phyloP scores from a whole-genome alignment of 1,284 basidiomycete genomes.

The Marasmius oreades region DNA sequence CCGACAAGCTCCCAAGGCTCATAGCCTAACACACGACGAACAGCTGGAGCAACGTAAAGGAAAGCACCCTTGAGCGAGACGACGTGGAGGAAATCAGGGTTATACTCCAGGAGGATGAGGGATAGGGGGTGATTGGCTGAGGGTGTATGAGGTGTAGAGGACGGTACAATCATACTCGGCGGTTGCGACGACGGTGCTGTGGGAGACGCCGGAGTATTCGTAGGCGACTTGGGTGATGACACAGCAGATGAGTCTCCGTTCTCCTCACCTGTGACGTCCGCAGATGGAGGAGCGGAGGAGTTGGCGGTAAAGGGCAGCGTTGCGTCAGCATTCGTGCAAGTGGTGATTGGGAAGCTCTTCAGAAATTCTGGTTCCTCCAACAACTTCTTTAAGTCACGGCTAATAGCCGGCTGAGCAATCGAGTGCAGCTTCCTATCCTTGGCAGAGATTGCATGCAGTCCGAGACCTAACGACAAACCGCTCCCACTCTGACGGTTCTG shows the following conservation, averaged over 20 bases:
- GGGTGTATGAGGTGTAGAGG: slow-evolving; percentile 12
- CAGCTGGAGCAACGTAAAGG: slow-evolving; percentile 87
- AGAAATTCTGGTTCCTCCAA: slow-evolving; percentile 24
- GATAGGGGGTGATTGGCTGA: slow-evolving; percentile 45
- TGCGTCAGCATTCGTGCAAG: slow-evolving; percentile 22
- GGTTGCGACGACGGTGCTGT: slow-evolving; percentile 16
- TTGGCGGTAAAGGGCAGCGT: neutral
- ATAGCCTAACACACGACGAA: slow-evolving; percentile 75
- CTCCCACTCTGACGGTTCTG: neutral
- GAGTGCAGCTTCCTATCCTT: slow-evolving; percentile 24
- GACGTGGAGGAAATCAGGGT: slow-evolving; percentile 84
- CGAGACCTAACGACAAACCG: neutral
- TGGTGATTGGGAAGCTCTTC: slow-evolving; percentile 10
- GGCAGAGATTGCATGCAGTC: slow-evolving; percentile 5
- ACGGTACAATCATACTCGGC: slow-evolving; percentile 11
- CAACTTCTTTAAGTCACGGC: slow-evolving; percentile 30
- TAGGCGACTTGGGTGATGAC: slow-evolving; percentile 18
- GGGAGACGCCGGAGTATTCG: neutral
- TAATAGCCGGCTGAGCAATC: slow-evolving; percentile 26
- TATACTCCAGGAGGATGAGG: slow-evolving; percentile 65
- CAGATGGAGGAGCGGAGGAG: neutral
- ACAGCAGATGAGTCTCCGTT: slow-evolving; percentile 6
- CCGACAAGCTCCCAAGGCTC: slow-evolving; percentile 81
- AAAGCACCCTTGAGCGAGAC: slow-evolving; percentile 92
- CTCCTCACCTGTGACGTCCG: neutral